Conservation (phyloP, 2,329 filamentous ascomycete species). For the Colletotrichum sp. region DNA sequence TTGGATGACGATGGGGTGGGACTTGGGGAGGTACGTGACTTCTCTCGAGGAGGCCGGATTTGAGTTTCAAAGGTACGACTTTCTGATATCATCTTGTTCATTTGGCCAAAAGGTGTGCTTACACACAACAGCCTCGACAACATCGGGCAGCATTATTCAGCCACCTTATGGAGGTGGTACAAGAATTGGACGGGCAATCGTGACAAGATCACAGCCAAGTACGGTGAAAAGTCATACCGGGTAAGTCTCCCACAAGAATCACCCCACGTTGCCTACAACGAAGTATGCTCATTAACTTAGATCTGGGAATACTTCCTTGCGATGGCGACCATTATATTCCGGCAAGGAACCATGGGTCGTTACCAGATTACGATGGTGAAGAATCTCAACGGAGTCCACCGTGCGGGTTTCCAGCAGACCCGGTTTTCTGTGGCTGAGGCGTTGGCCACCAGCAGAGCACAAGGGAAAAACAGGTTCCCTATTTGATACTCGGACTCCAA, state of each 20-base stretch:
- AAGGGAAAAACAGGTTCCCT: not conserved
- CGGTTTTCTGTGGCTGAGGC: not conserved
- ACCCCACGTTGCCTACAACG: conserved; percentile 69
- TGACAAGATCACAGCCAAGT: conserved; percentile 87
- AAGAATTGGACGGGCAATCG: conserved; percentile 89
- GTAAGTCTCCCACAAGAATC: conserved; percentile 43
- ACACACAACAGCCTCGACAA: conserved; percentile 69
- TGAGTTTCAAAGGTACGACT: conserved; percentile 60
- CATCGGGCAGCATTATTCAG: conserved; percentile 86
- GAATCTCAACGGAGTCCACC: conserved; percentile 83
- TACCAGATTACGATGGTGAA: conserved; percentile 82
- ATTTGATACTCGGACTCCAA: rapidly evolving
- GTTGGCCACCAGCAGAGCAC: not conserved
- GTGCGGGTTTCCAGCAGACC: conserved; percentile 32
- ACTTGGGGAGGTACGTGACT: conserved; percentile 85
- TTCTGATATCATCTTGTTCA: not conserved
- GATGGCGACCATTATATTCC: conserved; percentile 76
- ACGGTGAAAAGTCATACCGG: conserved; percentile 76
- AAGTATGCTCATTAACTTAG: conserved; percentile 41
- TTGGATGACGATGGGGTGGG: conserved; percentile 92
- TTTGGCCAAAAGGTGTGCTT: not conserved
- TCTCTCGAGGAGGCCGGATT: conserved; percentile 82
- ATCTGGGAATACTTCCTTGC: conserved; percentile 88
- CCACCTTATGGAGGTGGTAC: conserved; percentile 91
- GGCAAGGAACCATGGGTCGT: conserved; percentile 78